phyloP scores from a whole-genome alignment of 495 filamentous ascomycete genomes.

The Penicillium parvum region DNA sequence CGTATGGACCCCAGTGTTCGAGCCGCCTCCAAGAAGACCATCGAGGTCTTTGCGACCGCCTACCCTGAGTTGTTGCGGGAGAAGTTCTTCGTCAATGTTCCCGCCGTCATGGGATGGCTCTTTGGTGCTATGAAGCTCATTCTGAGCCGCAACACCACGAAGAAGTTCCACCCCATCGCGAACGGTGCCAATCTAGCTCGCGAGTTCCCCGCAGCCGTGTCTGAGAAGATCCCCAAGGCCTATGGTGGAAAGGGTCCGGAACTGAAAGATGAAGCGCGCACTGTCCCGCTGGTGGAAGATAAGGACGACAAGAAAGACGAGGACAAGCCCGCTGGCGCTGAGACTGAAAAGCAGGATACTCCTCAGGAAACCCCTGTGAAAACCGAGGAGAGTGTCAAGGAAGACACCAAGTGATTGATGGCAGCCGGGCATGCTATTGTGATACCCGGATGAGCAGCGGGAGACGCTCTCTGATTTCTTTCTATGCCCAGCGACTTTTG shows the following conservation, averaged over 20 bases:
- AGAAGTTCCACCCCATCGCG: slow-evolving; percentile 79
- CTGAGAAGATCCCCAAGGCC: slow-evolving; percentile 54
- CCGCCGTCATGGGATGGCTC: slow-evolving; percentile 82
- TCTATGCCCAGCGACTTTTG: too few relatives aligned
- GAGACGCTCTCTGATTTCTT: slow-evolving; percentile 17
- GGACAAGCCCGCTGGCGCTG: slow-evolving; percentile 15
- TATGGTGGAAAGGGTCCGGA: slow-evolving; percentile 68
- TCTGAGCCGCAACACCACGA: slow-evolving; percentile 69
- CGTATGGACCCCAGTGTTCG: slow-evolving; percentile 65
- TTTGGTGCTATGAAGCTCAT: slow-evolving; percentile 76
- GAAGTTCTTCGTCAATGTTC: slow-evolving; percentile 94
- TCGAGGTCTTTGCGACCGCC: slow-evolving; percentile 67
- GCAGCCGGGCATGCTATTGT: slow-evolving; percentile 10
- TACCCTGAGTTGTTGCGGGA: slow-evolving; percentile 85
- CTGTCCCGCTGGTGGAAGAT: slow-evolving; percentile 26
- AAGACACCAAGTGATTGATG: slow-evolving; percentile 23
- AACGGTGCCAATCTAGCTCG: slow-evolving; percentile 65
- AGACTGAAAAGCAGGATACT: slow-evolving; percentile 5
- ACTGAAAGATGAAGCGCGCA: slow-evolving; percentile 26
- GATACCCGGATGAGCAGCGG: slow-evolving; percentile 28
- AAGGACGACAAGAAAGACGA: slow-evolving; percentile 18
- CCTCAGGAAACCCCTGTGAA: slow-evolving; percentile 3
- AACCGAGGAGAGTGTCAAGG: slow-evolving; percentile 12
- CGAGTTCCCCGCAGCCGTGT: slow-evolving; percentile 56
- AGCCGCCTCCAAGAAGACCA: slow-evolving; percentile 69